Base-by-base conservation (phyloP, 2,329 filamentous ascomycete genomes). In the Diaporthe citri region DNA sequence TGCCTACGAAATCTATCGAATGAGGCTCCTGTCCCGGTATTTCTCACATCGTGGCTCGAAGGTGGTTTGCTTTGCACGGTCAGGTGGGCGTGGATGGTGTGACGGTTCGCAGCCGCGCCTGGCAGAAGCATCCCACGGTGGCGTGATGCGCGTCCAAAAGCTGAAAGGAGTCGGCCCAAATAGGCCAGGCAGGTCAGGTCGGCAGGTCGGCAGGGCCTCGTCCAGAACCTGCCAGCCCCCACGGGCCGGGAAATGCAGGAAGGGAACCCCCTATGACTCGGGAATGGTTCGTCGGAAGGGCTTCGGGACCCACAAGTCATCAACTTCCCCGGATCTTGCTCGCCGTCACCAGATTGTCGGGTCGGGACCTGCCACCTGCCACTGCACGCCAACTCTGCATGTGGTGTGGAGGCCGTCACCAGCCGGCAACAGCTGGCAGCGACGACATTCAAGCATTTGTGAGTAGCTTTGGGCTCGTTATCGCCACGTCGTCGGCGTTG, bases 331-430 rank as follows among this genome's bases (percentile, higher is more conserved):
- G 66, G 74, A 71, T 74, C 66, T 59, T 71, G 66, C 22, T 74
- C 66, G 59, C 67, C 15, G 51, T 76, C 72, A 76, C 74, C 74
- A 76, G 74, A 69, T 59, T 76, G 74, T 74, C 74, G 74, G 74
- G 72, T 60, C 51, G 64, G 64, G 43, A 51, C 64, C 64, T 36
- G 64, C 64, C 64, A 62, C 34, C 56, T 60, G 57, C 57, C n/a
- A 41, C 22, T 60, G 56, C 12, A 25, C 15, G 34, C 9, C 36
- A 17, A 5, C 34, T 0, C 22, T 43, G 36, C 39, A 20, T 43
- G 25, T 17, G 13, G 31, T 22, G 25, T 20, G 15, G 17, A 36
- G 62, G 62, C 43, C 43, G 17, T 51, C 31, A 28, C 13, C 64
- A 28, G 64, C 64, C 6, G 64, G 28, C 4, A 17, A 4, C 64